Base-by-base conservation (phyloP, 2,329 filamentous ascomycete species). In the Neurospora sp. region DNA sequence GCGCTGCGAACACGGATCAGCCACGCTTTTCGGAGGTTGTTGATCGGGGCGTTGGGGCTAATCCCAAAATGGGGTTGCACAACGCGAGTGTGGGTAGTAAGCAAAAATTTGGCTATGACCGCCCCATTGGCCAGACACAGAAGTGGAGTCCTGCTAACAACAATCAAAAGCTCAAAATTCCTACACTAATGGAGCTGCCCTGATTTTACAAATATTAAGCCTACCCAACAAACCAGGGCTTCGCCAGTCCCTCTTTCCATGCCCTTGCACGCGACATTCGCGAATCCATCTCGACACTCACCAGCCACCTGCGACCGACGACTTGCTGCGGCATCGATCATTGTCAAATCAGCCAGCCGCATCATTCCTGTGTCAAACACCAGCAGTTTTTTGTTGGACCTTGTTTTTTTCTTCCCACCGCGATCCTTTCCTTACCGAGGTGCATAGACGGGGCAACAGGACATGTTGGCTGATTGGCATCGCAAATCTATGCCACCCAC, bases 1-100 rank as follows among this genome's bases (percentile, higher is more conserved):
- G 79, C 73, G 74, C 76, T 78, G 78, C 78, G 77, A 79, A 79
- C 81, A 82, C 83, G 81, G 82, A 86, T 86, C 84, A 86, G 83
- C 76, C 76, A 75, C 71, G 68, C 70, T 68, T 73, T 39, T 66
- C 66, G 62, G 62, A 71, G 70, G 52, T 62, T 74, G 72, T 74
- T 76, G 75, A 75, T 77, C 70, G 68, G 72, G 68, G 40, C 43
- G 38, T 69, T 71, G 67, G 71, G 68, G 74, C 78, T 80, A 80
- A 74, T 77, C 78, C 77, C 52, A 73, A 80, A 76, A 38, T 33
- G 74, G 78, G 62, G 6, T 69, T 62, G 52, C 52, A 62, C 52
- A 15, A 62, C 52, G 52, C 52, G 52, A 62, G 28, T 62, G 52
- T 62, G 68, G 69, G 70, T 71, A 66, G 33, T 58, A 28, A 39